Base-by-base conservation (phyloP, 75 land plant species). In the Gnetum montanum region DNA sequence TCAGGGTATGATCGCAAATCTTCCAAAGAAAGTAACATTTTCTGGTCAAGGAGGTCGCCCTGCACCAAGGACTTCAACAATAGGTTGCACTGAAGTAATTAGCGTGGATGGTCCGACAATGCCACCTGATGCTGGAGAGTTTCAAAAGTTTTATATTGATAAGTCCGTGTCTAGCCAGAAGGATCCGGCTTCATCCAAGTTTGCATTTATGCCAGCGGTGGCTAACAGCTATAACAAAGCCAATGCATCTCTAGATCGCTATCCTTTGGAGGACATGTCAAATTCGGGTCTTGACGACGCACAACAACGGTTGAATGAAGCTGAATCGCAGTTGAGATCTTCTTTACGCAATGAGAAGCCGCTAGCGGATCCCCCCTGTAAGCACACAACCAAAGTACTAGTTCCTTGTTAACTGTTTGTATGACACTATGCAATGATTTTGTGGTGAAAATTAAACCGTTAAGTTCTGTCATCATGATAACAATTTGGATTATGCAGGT, bases 351-450 rank as follows among this genome's bases (percentile, higher is more conserved):
- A 45, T 6, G 70, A 64, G 19, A 64, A 64, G 29, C 71, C 71
- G 7, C 53, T 49, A 4, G 56, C 71, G 29, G 71, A 80, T 61
- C 63, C 73, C 47, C 61, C 82, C 27, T 50, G 82, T 79, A 74
- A 73, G 76, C 15, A 49, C 28, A 8, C n/a, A n/a, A n/a, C 0
- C 11, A 45, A 24, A 6, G 15, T 54, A 35, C 37, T 60, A 48
- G 8, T 34, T 13, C 23, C 34, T 31, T 48, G 41, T 10, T 40
- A 15, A 40, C 15, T 40, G 10, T 10, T 40, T 40, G 10, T 10
- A 40, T n/a, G n/a, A n/a, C n/a, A n/a, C n/a, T n/a, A n/a, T n/a
- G n/a, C n/a, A n/a, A n/a, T n/a, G n/a, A n/a, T n/a, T n/a, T n/a
- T n/a, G n/a, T n/a, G n/a, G n/a, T n/a, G n/a, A n/a, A n/a, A n/a